Conservation (phyloP, 768 basidiomycete genomes). For the Collybiopsis confluens region DNA sequence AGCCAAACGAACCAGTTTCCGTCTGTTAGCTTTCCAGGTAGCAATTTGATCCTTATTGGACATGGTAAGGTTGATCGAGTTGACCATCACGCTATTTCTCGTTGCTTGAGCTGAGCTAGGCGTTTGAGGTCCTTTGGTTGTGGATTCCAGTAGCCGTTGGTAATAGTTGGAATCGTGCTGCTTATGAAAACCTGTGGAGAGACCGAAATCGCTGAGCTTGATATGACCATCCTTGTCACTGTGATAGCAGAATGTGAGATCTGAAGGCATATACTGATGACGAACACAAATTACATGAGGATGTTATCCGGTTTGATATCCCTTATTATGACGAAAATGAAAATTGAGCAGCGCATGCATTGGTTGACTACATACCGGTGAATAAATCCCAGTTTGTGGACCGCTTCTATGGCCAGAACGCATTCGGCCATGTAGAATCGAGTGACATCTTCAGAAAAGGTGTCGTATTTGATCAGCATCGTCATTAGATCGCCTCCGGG, state of each 20-base stretch:
- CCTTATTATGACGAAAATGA: constrained; percentile 40
- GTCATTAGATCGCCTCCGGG: constrained; percentile 99
- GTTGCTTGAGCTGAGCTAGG: constrained; percentile 43
- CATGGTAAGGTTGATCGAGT: constrained; percentile 96
- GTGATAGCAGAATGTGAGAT: constrained; percentile 5
- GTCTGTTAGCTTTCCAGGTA: constrained; percentile 97
- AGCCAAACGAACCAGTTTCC: constrained; percentile 71
- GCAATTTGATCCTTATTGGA: constrained; percentile 90
- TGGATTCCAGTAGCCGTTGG: constrained; percentile 76
- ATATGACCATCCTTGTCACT: constrained; percentile 93
- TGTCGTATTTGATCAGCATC: constrained; percentile 99
- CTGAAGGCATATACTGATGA: not conserved
- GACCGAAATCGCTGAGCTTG: constrained; percentile 97
- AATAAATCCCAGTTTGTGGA: constrained; percentile 96
- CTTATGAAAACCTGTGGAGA: constrained; percentile 99
- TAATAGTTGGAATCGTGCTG: constrained; percentile 97
- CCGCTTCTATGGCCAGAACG: constrained; percentile 94
- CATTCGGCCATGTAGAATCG: constrained; percentile 99
- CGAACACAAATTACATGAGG: constrained; percentile 39
- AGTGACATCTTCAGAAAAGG: constrained; percentile 96
- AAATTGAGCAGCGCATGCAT: not conserved
- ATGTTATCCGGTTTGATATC: constrained; percentile 99
- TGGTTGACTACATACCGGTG: constrained; percentile 62
- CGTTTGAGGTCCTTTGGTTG: constrained; percentile 40
- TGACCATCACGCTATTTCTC: constrained; percentile 95